Evolutionary conservation across 2,329 filamentous ascomycete species (phyloP).

Genomic region (Chaetomiaceae sp.): DNA sequence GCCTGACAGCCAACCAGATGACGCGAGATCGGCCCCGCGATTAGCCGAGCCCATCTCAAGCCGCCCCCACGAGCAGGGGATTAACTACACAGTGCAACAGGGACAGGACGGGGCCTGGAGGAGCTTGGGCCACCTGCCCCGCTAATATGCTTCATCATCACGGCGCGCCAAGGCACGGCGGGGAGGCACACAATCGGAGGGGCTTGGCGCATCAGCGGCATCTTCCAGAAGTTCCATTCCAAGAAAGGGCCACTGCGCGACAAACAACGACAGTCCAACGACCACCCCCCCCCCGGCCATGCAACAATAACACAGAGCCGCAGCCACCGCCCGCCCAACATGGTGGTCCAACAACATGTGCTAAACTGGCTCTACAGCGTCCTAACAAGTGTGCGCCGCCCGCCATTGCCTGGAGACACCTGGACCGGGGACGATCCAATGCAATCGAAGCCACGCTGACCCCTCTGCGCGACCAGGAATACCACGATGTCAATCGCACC

Average conservation of each 20-base stretch:
- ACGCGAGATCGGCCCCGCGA: conserved; percentile 3
- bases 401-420: neutral
- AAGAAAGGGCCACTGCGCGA: too few species aligned
- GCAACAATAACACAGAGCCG: conserved; percentile 17
- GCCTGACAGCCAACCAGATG: too few species aligned
- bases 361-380: conserved; percentile 95
- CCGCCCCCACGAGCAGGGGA: too few species aligned
- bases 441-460: conserved; percentile 9
- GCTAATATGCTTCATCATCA: neutral
- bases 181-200: neutral
- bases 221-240: too few species aligned
- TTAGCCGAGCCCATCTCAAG: neutral
- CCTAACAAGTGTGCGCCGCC: conserved; percentile 61
- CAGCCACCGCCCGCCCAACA: conserved; percentile 33
- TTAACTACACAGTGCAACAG: too few species aligned
- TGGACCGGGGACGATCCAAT: too few species aligned
- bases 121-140: conserved; percentile 8
- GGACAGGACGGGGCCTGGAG: too few species aligned
- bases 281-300: conserved; percentile 8
- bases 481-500: conserved; percentile 85
- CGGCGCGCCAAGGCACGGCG: conserved; percentile 8
- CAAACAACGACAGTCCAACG: conserved; percentile 3
- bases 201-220: neutral
- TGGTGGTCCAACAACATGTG: conserved; percentile 80
- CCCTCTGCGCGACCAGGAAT: conserved; percentile 59